Evolutionary conservation across 2,329 filamentous ascomycete species (phyloP), one percentile per base, ranked within the genome.

Genomic region (Xylariomycetidae sp.): DNA sequence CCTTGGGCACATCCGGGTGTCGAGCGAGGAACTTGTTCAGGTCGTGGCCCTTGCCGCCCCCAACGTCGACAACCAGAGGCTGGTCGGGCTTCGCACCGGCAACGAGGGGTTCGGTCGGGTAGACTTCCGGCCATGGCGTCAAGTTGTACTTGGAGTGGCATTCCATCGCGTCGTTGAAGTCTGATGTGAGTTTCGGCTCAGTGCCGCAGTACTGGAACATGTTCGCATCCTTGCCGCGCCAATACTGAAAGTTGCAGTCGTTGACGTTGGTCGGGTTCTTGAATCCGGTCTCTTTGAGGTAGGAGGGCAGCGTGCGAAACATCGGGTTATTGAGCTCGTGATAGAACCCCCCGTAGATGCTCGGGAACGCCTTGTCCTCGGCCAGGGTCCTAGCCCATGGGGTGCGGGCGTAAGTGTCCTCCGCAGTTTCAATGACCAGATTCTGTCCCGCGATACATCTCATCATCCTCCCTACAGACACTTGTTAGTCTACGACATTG

Each of bases 81-180:
- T 54, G 42, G 12, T 52, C 56, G 2, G 46, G 41, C 26, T 54
- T 54, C 5, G 48, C 46, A 1, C 34, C 51, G 4, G 38, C 32
- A 2, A 62, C 15, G 6, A 63, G 33, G 5, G 40, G 48, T 1
- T 57, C 46, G 7, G 58, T 59, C 2, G 54, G 56, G 27, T 57
- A 60, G 1, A 63, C 40, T 6, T 62, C 56, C 0, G 53, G 44
- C 61, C 61, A 64, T 7, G 58, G 40, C 4, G 54, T 58, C 17
- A 61, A 48, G 33, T 61, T 64, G 40, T 58, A 56, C 30, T 53
- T 54, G 15, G 57, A 60, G 33, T 63, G 58, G 34, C 58, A 59
- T 7, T 31, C 34, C 44, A 50, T 50, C 40, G 36, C 49, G 1
- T 33, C 25, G 30, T 39, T 38, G 19, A 50, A 43, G 18, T 22